phyloP scores from a whole-genome alignment of 192 early-diverging fungal genomes.

The Podila clonocystis region DNA sequence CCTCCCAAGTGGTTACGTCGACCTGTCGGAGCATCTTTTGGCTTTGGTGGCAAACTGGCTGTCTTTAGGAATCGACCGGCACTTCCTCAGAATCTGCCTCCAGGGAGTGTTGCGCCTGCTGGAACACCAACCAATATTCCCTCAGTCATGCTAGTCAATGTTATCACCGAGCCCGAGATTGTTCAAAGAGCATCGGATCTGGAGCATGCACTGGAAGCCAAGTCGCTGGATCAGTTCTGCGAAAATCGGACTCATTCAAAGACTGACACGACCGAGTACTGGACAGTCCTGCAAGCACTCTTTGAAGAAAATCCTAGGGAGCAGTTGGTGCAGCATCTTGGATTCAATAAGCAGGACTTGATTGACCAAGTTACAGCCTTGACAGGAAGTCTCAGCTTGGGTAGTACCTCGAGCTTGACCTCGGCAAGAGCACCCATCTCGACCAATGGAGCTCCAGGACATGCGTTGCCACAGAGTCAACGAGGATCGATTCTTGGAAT shows the following conservation, averaged over 20 bases:
- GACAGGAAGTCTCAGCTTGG: constrained; percentile 42
- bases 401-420: constrained; percentile 4
- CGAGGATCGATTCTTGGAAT: constrained; percentile 15
- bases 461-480: constrained; percentile 6
- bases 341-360: constrained; percentile 80
- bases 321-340: constrained; percentile 85
- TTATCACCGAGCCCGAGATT: constrained; percentile 81
- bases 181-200: constrained; percentile 75
- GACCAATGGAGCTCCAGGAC: neutral
- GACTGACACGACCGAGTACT: constrained; percentile 57
- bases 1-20: constrained; percentile 96
- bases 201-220: constrained; percentile 69
- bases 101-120: constrained; percentile 38
- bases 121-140: constrained; percentile 38
- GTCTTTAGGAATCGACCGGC: constrained; percentile 70
- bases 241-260: constrained; percentile 42
- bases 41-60: constrained; percentile 93
- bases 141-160: constrained; percentile 67
- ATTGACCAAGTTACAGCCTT: constrained; percentile 69
- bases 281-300: constrained; percentile 87
- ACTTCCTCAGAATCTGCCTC: constrained; percentile 51
- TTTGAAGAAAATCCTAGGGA: constrained; percentile 84
- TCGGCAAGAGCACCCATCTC: constrained; percentile 5
- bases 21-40: constrained; percentile 88
- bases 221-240: constrained; percentile 54